These are phyloP conservation scores for Kluyveromyces starmeri DNA, from an alignment of 805 yeast genomes.

Conservation along the genomic window DNA sequence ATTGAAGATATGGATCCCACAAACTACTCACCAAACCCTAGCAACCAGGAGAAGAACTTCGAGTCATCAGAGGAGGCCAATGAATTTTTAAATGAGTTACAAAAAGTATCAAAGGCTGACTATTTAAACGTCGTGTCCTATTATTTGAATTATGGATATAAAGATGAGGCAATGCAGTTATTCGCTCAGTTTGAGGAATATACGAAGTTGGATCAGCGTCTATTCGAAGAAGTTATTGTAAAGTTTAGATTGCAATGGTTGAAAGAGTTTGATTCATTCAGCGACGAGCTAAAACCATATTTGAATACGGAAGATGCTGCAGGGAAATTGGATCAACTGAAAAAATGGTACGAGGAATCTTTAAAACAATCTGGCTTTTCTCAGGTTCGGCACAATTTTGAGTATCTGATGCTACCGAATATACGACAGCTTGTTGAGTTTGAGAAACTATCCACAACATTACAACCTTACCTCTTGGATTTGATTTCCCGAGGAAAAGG, in stretches of 20 bases:
- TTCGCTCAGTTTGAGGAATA: conserved; percentile 20
- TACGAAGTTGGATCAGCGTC: conserved; percentile 12
- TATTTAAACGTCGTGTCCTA: conserved; percentile 20
- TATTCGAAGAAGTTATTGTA: conserved; percentile 14
- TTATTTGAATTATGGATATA: conserved; percentile 14
- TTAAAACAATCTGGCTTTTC: conserved; percentile 14
- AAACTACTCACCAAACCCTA: conserved; percentile 11
- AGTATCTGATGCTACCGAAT: conserved; percentile 13
- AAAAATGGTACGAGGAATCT: conserved; percentile 11
- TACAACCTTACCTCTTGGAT: background rate
- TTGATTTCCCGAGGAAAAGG: conserved; percentile 8
- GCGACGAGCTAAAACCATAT: conserved; percentile 11
- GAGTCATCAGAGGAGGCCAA: conserved; percentile 17
- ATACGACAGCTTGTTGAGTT: conserved; percentile 8
- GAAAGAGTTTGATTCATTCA: conserved; percentile 17
- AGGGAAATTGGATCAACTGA: conserved; percentile 7
- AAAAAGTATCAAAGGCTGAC: conserved; percentile 21
- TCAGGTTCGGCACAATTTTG: conserved; percentile 15
- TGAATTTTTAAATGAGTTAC: conserved; percentile 22
- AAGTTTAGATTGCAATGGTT: conserved; percentile 21
- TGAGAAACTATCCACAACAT: background rate
- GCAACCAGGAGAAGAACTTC: conserved; percentile 7
- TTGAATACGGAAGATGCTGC: conserved; percentile 7
- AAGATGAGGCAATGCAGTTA: conserved; percentile 13
- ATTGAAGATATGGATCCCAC: conserved; percentile 3